Evolutionary conservation across 345 rosid species (phyloP), one percentile per base, ranked within the genome.

Genomic region (Citrus cavaleriei): DNA sequence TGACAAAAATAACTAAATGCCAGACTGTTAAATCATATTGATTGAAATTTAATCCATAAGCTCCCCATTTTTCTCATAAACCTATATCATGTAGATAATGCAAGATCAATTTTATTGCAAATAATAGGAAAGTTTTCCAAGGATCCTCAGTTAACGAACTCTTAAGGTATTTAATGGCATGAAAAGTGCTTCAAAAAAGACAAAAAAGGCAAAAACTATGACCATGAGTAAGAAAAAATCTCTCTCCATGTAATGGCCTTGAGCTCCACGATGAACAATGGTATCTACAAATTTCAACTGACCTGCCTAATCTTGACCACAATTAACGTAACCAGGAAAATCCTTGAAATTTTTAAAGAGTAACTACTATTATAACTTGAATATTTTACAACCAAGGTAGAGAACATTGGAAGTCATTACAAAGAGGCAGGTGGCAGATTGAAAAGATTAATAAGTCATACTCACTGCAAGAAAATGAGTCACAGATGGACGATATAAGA

Each of bases 401-500:
- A 18, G 54, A 27, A 68, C 18, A 67, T 66, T 67, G 62, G 54
- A 73, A 42, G 13, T 62, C 37, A 57, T 10, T 59, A 62, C n/a
- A 25, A 68, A 76, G 57, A 73, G 77, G 68, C 66, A 46, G 59
- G 58, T 13, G 70, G 70, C 55, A 58, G 24, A 38, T 40, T 19
- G 34, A 35, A 12, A 70, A 74, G 24, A 74, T 18, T 34, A 55
- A 68, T 65, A 14, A 54, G 22, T 74, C 66, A 72, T 71, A 90
- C 98, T 85, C 79, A 95, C 98, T 77, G 99, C 99, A 85, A 95
- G 82, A 81, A 92, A 85, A 86, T 95, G 95, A 25, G 98, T 93
- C 59, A 89, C 82, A 8, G 99, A 91, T 77, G 96, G 98, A 76
- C 92, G 96, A 88, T 91, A 89, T 75, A 95, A 82, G 74, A 93